Conservation (phyloP, 192 early-diverging fungal species). For the Coemansia sp. region DNA sequence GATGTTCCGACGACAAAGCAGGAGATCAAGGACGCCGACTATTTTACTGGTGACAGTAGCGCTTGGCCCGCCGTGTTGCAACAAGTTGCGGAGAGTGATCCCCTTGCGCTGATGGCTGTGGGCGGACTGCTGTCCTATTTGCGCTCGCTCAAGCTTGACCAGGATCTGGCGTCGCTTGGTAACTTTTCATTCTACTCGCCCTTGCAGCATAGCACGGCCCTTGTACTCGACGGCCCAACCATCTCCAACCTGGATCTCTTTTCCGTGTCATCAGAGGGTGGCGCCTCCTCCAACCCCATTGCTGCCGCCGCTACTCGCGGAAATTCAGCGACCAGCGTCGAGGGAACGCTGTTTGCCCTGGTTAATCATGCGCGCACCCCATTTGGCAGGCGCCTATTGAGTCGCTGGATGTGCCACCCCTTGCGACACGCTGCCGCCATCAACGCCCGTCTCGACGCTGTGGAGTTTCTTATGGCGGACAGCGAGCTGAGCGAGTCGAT, state of each 20-base stretch:
- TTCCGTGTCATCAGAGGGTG: slow-evolving; percentile 74
- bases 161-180: slow-evolving; percentile 76
- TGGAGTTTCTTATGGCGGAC: slow-evolving; percentile 74
- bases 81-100: slow-evolving; percentile 34
- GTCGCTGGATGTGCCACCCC: slow-evolving; percentile 89
- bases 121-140: slow-evolving; percentile 89
- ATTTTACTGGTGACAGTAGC: slow-evolving; percentile 36
- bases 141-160: slow-evolving; percentile 85
- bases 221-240: slow-evolving; percentile 93
- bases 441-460: slow-evolving; percentile 80
- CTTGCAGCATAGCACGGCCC: slow-evolving; percentile 66
- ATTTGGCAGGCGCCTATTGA: slow-evolving; percentile 82
- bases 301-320: background rate
- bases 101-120: slow-evolving; percentile 55
- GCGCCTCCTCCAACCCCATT: background rate
- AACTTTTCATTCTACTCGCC: slow-evolving; percentile 88
- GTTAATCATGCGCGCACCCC: slow-evolving; percentile 84
- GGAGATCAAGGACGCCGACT: slow-evolving; percentile 33
- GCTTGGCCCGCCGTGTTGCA: slow-evolving; percentile 54
- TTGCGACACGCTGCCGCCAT: slow-evolving; percentile 68
- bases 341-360: slow-evolving; percentile 84
- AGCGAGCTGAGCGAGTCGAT: slow-evolving; percentile 56
- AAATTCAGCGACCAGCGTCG: slow-evolving; percentile 19
- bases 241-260: slow-evolving; percentile 93
- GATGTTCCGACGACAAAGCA: slow-evolving; percentile 35